phyloP scores from a whole-genome alignment of 257 asterid species.

The Scutellaria minor region DNA sequence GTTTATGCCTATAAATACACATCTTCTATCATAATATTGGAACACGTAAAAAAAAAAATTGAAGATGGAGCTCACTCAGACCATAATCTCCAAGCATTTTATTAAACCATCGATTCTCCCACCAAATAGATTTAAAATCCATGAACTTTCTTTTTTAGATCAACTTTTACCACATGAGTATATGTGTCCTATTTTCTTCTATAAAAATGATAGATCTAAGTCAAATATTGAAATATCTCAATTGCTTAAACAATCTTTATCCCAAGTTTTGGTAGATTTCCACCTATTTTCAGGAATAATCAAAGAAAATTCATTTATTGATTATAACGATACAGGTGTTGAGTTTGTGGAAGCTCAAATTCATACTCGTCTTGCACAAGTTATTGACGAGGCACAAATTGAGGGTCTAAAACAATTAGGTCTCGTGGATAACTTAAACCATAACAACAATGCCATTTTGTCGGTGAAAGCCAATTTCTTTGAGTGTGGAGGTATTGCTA shows the following conservation, averaged over 20 bases:
- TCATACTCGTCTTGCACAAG: neutral
- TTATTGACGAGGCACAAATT: neutral
- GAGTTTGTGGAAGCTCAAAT: slow-evolving; percentile 3
- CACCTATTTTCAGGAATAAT: neutral
- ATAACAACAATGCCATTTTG: neutral
- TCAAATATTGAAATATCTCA: neutral
- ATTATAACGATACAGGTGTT: neutral
- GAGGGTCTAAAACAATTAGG: neutral
- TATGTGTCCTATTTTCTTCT: no score
- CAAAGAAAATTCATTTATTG: neutral
- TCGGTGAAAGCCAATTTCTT: neutral
- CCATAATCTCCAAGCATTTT: neutral
- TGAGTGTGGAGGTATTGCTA: slow-evolving; percentile 9
- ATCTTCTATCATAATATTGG: no score
- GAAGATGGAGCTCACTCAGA: neutral
- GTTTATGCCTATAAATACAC: no score
- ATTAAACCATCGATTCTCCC: neutral
- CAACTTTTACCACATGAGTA: neutral
- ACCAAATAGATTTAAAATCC: neutral
- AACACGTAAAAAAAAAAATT: neutral
- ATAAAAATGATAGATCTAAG: neutral
- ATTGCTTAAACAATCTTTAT: neutral
- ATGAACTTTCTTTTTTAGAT: neutral
- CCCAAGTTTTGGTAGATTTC: neutral
- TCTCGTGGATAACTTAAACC: neutral